A percentile compares a stretch with the other conserved stretches of the same genome.
Evolutionary conservation across 306 rosid species (phyloP).

Genomic region (Gleditsia sinensis): DNA sequence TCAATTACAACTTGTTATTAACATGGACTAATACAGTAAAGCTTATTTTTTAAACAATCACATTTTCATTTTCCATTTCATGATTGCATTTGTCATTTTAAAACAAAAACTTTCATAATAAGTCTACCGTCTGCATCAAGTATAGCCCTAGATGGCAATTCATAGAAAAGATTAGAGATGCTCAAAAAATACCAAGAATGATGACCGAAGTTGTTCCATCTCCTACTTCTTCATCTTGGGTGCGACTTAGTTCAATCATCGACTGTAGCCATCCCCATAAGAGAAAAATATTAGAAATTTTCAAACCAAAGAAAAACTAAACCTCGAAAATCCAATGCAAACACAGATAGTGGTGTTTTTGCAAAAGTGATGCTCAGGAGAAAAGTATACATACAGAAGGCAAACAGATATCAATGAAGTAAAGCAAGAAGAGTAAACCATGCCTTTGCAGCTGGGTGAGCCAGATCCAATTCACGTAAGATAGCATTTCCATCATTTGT

Average conservation of each 20-base stretch:
- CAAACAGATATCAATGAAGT: not conserved
- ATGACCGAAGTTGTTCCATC: slow-evolving; percentile 95
- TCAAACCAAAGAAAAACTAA: not conserved
- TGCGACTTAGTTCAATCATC: slow-evolving; percentile 75
- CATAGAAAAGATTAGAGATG: not conserved
- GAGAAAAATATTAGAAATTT: not conserved
- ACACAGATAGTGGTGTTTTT: not conserved
- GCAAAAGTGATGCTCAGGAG: not conserved
- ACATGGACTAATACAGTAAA: not conserved
- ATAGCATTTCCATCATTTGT: slow-evolving; percentile 99
- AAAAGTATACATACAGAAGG: not conserved
- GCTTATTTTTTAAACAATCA: not conserved
- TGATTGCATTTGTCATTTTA: not conserved
- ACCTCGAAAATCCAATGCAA: not conserved
- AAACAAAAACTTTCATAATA: not conserved
- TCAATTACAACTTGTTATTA: not conserved
- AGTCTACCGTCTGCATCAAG: not conserved
- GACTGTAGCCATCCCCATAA: slow-evolving; percentile 43
- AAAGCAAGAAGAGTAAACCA: slow-evolving; percentile 25
- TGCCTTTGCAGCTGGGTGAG: slow-evolving; percentile 99
- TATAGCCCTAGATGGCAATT: not conserved
- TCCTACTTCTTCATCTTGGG: slow-evolving; percentile 93
- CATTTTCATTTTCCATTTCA: slow-evolving; percentile 4
- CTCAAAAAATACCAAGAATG: slow-evolving; percentile 56
- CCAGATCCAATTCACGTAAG: slow-evolving; percentile 88